Conservation (phyloP, 2,329 filamentous ascomycete genomes). For the Ophiostoma sp. region DNA sequence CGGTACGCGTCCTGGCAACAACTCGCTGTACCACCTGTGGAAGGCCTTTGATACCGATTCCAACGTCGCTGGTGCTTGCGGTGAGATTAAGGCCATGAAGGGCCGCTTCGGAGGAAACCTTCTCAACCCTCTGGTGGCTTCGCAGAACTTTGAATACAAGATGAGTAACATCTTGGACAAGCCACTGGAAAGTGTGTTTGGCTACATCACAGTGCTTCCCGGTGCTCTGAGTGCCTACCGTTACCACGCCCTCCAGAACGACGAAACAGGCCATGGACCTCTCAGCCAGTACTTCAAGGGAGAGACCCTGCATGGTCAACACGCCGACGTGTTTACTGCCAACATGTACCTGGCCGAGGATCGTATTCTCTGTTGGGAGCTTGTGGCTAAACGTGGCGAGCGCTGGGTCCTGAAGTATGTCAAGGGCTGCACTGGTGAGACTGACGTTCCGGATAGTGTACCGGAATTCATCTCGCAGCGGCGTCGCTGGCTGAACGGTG, state of each 20-base stretch:
- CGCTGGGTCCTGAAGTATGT: conserved; percentile 98
- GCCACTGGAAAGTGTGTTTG: conserved; percentile 93
- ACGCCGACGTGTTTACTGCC: conserved; percentile 94
- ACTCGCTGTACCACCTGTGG: conserved; percentile 96
- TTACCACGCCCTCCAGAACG: conserved; percentile 91
- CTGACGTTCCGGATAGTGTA: conserved; percentile 94
- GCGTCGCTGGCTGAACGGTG: conserved; percentile 95
- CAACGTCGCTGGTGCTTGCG: conserved; percentile 93
- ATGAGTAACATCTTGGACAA: conserved; percentile 99
- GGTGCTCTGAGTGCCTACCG: conserved; percentile 99
- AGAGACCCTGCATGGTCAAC: conserved; percentile 90
- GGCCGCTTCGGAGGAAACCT: conserved; percentile 80
- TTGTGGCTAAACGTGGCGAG: conserved; percentile 92
- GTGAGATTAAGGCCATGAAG: conserved; percentile 98
- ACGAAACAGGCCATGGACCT: conserved; percentile 89
- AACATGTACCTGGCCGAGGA: conserved; percentile 99
- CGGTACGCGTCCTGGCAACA: conserved; percentile 84
- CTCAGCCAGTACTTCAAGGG: conserved; percentile 96
- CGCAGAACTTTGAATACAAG: conserved; percentile 99
- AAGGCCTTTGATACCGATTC: conserved; percentile 98
- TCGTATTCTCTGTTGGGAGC: conserved; percentile 96
- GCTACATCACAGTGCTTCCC: conserved; percentile 94
- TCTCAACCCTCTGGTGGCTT: conserved; percentile 88
- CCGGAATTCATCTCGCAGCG: conserved; percentile 97
- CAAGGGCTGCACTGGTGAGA: conserved; percentile 93